Base-by-base conservation (phyloP, 1,284 basidiomycete genomes). In the Sanghuangporus sanghuang region DNA sequence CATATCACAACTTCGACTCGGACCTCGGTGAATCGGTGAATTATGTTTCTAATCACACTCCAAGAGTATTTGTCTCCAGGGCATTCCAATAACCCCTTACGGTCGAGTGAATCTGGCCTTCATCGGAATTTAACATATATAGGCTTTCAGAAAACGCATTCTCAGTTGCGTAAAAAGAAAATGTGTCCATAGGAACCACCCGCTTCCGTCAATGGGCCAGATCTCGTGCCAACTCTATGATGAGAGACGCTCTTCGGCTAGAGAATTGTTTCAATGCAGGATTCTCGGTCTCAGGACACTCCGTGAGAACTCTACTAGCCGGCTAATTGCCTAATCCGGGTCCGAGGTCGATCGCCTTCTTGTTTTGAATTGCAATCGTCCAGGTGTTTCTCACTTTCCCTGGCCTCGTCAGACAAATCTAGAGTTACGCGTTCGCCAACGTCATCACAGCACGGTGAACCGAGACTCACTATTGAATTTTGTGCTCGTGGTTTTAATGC, bases 151-250 rank as follows among this genome's bases (percentile, higher is more conserved):
- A 48, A 48, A 12, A 12, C 38, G 39, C 55, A 23, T 36, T 49
- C 55, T 23, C 53, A 48, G 50, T 56, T 62, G 60, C 61, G 61
- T 62, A 62, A 62, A 32, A 9, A 57, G 23, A 32, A 32, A 32
- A 46, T 49, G n/a, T 38, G 32, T 23, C 40, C 12, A 27, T 27
- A 36, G 21, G 55, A 23, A 8, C 21, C 49, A 27, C 14, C n/a
- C 49, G 21, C 18, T 9, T 23, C 14, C 49, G 18, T n/a, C 9
- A 21, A 9, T 14, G 27, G 49, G 3, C 27, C 27, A 23, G 8
- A 46, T 46, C 7, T 14, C 7, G 21, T 46, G 7, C 44, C 16
- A n/a, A n/a, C 44, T 46, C 16, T 16, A 46, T 11, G 44, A 12
- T n/a, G 7, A 18, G 16, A n/a, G 16, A n/a, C 11, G 21, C 1